phyloP scores from a whole-genome alignment of 805 yeast genomes.

The Yarrowia phangngaensis region DNA sequence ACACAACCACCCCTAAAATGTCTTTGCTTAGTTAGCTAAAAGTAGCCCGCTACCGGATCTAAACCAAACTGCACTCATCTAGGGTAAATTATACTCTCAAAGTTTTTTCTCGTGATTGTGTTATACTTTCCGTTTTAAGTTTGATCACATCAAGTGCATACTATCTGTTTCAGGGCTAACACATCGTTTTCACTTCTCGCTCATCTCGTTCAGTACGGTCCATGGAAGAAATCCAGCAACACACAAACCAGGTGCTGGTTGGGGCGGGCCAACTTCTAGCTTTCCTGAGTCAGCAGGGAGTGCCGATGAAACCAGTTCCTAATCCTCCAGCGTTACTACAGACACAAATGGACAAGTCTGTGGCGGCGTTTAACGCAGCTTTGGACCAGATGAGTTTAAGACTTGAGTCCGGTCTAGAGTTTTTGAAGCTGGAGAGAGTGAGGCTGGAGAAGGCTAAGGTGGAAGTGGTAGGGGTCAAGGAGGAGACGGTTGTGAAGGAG shows the following conservation, averaged over 20 bases:
- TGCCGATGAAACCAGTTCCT: slow-evolving; percentile 27
- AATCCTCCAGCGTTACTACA: slow-evolving; percentile 33
- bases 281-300: slow-evolving; percentile 17
- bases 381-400: slow-evolving; percentile 9
- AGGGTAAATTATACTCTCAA: no score
- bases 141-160: no score
- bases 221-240: slow-evolving; percentile 18
- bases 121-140: no score
- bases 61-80: no score
- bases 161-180: no score
- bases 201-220: no score
- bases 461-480: neutral
- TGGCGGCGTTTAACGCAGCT: slow-evolving; percentile 13
- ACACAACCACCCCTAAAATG: no score
- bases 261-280: slow-evolving; percentile 26
- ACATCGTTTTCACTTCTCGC: no score
- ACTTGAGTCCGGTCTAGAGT: slow-evolving; percentile 12
- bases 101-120: no score
- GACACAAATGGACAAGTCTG: slow-evolving; percentile 30
- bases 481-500: neutral
- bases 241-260: slow-evolving; percentile 8
- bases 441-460: slow-evolving; percentile 1
- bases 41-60: no score
- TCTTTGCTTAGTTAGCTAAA: no score
- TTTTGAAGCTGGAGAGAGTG: slow-evolving; percentile 13